Conservation (phyloP, 139 green algal species). For the Micractinium conductrix region DNA sequence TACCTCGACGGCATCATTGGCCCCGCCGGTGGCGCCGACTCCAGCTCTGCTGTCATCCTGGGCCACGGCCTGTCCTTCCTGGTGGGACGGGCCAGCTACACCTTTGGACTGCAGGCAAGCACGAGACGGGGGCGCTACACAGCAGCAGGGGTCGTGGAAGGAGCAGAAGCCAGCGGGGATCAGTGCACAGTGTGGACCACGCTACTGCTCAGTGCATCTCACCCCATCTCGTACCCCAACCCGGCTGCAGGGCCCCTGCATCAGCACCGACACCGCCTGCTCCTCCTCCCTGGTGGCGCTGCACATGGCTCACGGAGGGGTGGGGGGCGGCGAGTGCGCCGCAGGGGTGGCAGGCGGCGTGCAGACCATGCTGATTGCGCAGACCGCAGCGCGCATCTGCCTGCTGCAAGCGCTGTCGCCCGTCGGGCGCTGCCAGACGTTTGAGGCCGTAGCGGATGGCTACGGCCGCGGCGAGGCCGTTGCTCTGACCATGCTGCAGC, state of each 20-base stretch:
- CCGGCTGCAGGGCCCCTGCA: slow-evolving; percentile 48
- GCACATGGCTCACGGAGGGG: slow-evolving; percentile 41
- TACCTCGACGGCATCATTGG: slow-evolving; percentile 32
- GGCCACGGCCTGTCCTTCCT: slow-evolving; percentile 45
- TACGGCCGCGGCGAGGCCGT: slow-evolving; percentile 67
- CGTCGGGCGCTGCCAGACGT: slow-evolving; percentile 64
- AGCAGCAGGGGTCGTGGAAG: no score
- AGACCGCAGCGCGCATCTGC: slow-evolving; percentile 35
- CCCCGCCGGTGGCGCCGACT: neutral
- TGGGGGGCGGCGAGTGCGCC: slow-evolving; percentile 26
- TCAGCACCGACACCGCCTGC: slow-evolving; percentile 69
- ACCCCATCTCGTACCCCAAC: no score
- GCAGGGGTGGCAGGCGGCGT: slow-evolving; percentile 40
- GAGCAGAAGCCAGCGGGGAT: no score
- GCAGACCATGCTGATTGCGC: slow-evolving; percentile 50
- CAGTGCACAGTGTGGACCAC: no score
- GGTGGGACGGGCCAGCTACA: slow-evolving; percentile 64
- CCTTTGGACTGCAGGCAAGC: slow-evolving; percentile 62
- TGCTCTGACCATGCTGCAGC: neutral
- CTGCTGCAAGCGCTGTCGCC: slow-evolving; percentile 42
- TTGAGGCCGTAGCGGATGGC: slow-evolving; percentile 66
- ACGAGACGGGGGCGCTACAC: no score
- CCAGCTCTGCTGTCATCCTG: neutral
- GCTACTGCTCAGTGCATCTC: no score
- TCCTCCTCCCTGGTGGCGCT: slow-evolving; percentile 61